Percentiles rank a stretch among this genome's conserved stretches.
phyloP scores from a whole-genome alignment of 1,284 basidiomycete genomes.

The Takashimella koratensis region DNA sequence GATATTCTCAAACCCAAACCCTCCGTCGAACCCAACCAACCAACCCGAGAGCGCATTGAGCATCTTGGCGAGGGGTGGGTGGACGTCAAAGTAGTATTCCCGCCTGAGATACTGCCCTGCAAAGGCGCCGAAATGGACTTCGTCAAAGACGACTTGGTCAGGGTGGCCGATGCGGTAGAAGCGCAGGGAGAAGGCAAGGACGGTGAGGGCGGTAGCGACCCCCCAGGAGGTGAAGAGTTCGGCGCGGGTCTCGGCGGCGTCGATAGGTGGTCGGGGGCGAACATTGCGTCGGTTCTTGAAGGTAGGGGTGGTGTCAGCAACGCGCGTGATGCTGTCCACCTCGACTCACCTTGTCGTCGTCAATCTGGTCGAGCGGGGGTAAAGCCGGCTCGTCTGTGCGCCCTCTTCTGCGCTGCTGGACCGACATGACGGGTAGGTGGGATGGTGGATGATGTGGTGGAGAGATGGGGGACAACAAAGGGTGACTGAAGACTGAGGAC shows the following conservation, averaged over 20 bases:
- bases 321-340: neutral
- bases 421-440: neutral
- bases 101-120: conserved; percentile 84
- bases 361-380: conserved; percentile 9
- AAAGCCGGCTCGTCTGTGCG: conserved; percentile 6
- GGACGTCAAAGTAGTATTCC: conserved; percentile 99
- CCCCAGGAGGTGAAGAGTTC: conserved; percentile 37
- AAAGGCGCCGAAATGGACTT: conserved; percentile 90
- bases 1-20: conserved; percentile 91
- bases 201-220: conserved; percentile 55
- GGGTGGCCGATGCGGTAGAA: conserved; percentile 94
- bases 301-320: neutral
- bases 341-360: conserved; percentile 16
- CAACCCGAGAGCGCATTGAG: conserved; percentile 89
- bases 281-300: conserved; percentile 1
- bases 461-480: neutral
- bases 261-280: conserved; percentile 12
- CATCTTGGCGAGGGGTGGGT: conserved; percentile 92
- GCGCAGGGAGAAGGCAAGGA: conserved; percentile 70
- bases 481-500: neutral
- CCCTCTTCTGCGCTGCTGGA: neutral
- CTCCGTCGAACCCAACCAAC: conserved; percentile 93
- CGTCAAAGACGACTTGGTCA: conserved; percentile 93
- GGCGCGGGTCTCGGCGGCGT: conserved; percentile 11
- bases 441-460: neutral